phyloP scores from a whole-genome alignment of 2,329 filamentous ascomycete species.

The Xylariaceae sp. region DNA sequence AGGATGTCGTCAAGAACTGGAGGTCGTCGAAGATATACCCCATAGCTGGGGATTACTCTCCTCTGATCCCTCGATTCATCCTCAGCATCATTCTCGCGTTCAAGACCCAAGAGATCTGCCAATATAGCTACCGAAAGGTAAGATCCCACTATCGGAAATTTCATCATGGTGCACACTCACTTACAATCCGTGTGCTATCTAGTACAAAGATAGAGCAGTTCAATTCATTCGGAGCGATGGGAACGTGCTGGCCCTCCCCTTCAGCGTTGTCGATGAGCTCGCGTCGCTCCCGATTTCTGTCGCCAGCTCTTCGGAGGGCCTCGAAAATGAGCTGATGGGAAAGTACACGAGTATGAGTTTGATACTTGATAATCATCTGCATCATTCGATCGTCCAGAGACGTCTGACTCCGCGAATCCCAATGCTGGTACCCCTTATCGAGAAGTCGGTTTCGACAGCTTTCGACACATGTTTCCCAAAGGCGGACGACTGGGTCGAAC shows the following conservation, averaged over 20 bases:
- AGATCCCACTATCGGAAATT: background rate
- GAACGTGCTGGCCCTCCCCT: constrained; percentile 7
- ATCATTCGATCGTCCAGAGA: constrained; percentile 16
- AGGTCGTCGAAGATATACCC: constrained; percentile 3
- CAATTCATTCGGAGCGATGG: constrained; percentile 8
- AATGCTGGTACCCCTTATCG: constrained; percentile 5
- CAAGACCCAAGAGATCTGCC: background rate
- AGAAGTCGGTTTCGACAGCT: constrained; percentile 1
- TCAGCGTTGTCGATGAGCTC: constrained; percentile 9
- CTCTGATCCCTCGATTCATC: constrained; percentile 3
- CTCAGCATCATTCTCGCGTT: background rate
- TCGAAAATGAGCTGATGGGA: constrained; percentile 14
- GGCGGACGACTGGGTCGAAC: constrained; percentile 7
- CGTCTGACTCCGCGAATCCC: constrained; percentile 13
- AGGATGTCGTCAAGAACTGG: background rate
- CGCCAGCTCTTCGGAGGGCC: constrained; percentile 7
- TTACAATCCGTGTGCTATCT: background rate
- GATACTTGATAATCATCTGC: constrained; percentile 11
- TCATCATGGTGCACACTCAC: background rate
- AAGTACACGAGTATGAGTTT: constrained; percentile 11
- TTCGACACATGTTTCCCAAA: constrained; percentile 1
- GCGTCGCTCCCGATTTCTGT: constrained; percentile 7
- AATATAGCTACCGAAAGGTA: constrained; percentile 4
- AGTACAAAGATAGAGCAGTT: constrained; percentile 10
- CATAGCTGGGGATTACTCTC: background rate